Conservation (phyloP, 2,329 filamentous ascomycete genomes). For the Penicillium sp. region DNA sequence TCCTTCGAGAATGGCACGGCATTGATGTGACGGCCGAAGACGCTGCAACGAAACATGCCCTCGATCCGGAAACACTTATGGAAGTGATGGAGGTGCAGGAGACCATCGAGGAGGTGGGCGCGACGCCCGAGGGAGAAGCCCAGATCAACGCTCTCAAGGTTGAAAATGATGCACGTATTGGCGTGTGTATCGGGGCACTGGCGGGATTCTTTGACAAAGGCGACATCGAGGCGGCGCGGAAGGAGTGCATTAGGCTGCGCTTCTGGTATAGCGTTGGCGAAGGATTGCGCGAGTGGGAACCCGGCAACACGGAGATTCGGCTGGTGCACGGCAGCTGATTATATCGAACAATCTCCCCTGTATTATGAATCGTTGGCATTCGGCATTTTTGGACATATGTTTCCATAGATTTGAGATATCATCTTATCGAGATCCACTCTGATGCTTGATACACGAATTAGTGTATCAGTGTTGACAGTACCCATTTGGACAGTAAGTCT, state of each 20-base stretch:
- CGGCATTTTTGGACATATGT: neutral
- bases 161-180: conserved; percentile 68
- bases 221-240: conserved; percentile 64
- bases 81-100: conserved; percentile 82
- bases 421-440: neutral
- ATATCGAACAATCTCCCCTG: neutral
- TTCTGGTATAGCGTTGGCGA: conserved; percentile 91
- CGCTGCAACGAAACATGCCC: conserved; percentile 66
- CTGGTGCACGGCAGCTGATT: conserved; percentile 52
- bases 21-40: conserved; percentile 74
- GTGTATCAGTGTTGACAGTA: too few relatives aligned
- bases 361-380: neutral
- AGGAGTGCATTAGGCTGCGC: conserved; percentile 72
- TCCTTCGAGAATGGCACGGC: conserved; percentile 65
- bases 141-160: conserved; percentile 63
- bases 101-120: conserved; percentile 63
- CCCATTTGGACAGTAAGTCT: too few relatives aligned
- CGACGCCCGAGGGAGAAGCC: conserved; percentile 51
- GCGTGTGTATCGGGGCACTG: conserved; percentile 60
- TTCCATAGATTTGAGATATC: neutral
- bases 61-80: conserved; percentile 71
- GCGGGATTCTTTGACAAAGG: conserved; percentile 64
- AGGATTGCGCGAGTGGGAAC: conserved; percentile 79
- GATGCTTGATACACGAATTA: neutral
- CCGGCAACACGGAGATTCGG: conserved; percentile 60